phyloP scores from a whole-genome alignment of 768 basidiomycete genomes.

The Leccinum subgranulosum region DNA sequence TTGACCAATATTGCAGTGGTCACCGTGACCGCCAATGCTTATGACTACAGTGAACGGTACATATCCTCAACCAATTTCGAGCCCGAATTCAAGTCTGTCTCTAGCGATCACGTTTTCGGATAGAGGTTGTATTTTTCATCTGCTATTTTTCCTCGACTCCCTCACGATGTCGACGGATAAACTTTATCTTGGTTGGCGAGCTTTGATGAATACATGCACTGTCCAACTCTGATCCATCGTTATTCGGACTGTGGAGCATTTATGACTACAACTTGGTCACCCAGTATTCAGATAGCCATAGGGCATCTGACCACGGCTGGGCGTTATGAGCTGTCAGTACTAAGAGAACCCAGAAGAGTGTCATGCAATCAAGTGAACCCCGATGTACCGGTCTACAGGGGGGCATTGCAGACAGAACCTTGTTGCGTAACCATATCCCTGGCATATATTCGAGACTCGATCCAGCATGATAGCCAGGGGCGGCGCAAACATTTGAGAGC shows the following conservation, averaged over 20 bases:
- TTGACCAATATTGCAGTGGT: slow-evolving; percentile 9
- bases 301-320: too few species aligned
- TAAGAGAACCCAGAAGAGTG: too few species aligned
- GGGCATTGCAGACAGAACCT: too few species aligned
- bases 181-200: slow-evolving; percentile 18
- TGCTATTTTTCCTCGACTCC: background rate
- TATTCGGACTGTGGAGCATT: background rate
- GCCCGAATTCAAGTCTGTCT: background rate
- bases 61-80: background rate
- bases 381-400: too few species aligned
- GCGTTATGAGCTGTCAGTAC: too few species aligned
- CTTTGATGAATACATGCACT: background rate
- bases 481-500: too few species aligned
- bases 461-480: too few species aligned
- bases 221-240: background rate
- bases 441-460: too few species aligned
- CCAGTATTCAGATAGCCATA: too few species aligned
- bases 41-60: slow-evolving; percentile 19
- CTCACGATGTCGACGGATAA: slow-evolving; percentile 9
- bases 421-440: too few species aligned
- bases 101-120: slow-evolving; percentile 19
- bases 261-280: background rate
- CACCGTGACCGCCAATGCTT: slow-evolving; percentile 6
- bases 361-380: too few species aligned
- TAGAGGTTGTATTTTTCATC: background rate